phyloP scores from a whole-genome alignment of 163 green algal species.

The Scenedesmus sp. region DNA sequence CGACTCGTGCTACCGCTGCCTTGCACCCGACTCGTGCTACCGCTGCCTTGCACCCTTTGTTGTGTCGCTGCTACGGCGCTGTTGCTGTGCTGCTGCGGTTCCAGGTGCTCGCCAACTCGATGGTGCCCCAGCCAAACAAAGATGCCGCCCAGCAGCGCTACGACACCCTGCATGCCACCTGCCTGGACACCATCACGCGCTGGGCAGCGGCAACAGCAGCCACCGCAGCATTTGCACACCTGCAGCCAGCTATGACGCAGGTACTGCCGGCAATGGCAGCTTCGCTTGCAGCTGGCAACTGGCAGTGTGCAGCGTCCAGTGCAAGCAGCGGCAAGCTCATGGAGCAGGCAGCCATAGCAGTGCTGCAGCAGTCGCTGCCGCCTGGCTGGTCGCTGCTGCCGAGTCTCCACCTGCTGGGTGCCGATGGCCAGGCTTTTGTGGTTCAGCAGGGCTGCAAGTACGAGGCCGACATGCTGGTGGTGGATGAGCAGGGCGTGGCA shows the following conservation, averaged over 20 bases:
- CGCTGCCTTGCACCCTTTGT: no score
- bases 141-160: slow-evolving; percentile 8
- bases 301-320: background rate
- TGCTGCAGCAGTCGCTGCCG: slow-evolving; percentile 35
- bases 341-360: slow-evolving; percentile 15
- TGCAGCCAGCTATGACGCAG: slow-evolving; percentile 18
- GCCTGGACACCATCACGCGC: background rate
- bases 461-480: slow-evolving; percentile 50
- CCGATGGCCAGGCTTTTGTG: background rate
- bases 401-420: slow-evolving; percentile 35
- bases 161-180: background rate
- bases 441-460: slow-evolving; percentile 47
- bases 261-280: background rate
- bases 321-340: slow-evolving; percentile 35
- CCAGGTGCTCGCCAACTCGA: slow-evolving; percentile 46
- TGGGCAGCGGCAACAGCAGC: background rate
- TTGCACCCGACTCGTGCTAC: background rate
- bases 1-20: background rate
- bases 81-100: slow-evolving; percentile 1
- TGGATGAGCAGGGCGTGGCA: slow-evolving; percentile 35
- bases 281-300: background rate
- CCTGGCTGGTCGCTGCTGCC: slow-evolving; percentile 40
- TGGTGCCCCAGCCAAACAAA: slow-evolving; percentile 26
- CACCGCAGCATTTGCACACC: background rate
- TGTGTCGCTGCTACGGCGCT: no score